Evolutionary conservation across 2,329 filamentous ascomycete species (phyloP), one percentile per base, ranked within the genome.

Genomic region (Aspergillus sp.): DNA sequence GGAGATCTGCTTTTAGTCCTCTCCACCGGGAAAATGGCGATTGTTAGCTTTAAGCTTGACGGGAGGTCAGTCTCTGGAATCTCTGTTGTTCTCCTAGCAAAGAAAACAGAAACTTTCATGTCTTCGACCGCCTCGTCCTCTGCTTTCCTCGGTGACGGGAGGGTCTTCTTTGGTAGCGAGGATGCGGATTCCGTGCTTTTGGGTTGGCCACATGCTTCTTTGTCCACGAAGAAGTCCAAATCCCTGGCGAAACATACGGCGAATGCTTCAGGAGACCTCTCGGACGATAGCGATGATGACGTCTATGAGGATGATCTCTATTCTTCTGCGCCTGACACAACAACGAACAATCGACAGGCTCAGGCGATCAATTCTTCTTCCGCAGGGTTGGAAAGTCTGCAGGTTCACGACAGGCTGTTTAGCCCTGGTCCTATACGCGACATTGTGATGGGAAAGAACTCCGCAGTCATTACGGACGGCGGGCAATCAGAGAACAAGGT

Each of bases 21-120:
- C 28, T 87, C 87, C 59, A 88, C 90, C 68, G 95, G 95, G 0
- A 84, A 85, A 22, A 82, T 97, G 52, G 87, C 87, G 9, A 84
- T 95, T 23, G 77, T 98, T 13, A 89, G 86, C 17, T 97, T 99
- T 79, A 89, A 88, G 58, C 86, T 97, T 63, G 93, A 97, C 73
- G 95, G 96, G 17, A 87, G 95, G 58, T 96, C 91, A 2, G 92
- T 99, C 2, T 96, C 93, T 28, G 93, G 92, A 1, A 83, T 99
- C 63, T 87, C 85, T n/a, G 79, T 99, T 57, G 87, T 86, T 65
- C 77, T 86, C 45, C 81, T 97, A 5, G 73, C 85, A 4, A 70
- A 79, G 45, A 87, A 91, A 57, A 82, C 84, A 9, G 89, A 90
- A 7, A 74, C 78, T 31, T 64, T 91, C 9, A 73, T 96, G 61